Conservation (phyloP, 805 yeast species). For the Ogataea populi-albae region DNA sequence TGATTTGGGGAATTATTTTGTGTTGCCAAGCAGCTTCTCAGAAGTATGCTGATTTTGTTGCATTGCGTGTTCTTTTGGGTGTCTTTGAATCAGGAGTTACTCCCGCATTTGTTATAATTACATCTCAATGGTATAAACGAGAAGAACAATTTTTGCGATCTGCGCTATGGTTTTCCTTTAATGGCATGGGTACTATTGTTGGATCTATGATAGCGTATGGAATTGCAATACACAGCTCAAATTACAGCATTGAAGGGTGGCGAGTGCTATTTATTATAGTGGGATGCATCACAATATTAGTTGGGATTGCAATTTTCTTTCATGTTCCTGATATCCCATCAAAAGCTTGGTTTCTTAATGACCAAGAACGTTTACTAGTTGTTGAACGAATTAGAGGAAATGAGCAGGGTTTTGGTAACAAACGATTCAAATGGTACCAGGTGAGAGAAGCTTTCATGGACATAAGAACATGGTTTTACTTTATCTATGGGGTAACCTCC, state of each 20-base stretch:
- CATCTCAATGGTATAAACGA: slow-evolving; percentile 49
- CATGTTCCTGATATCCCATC: slow-evolving; percentile 54
- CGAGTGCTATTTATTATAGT: slow-evolving; percentile 49
- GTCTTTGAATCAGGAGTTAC: slow-evolving; percentile 50
- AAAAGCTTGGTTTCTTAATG: slow-evolving; percentile 38
- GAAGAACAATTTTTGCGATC: slow-evolving; percentile 43
- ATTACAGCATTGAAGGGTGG: slow-evolving; percentile 43
- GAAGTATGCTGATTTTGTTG: slow-evolving; percentile 42
- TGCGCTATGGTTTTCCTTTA: slow-evolving; percentile 39
- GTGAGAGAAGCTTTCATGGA: slow-evolving; percentile 19
- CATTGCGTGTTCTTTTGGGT: slow-evolving; percentile 47
- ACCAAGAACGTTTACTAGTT: slow-evolving; percentile 35
- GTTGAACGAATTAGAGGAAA: slow-evolving; percentile 27
- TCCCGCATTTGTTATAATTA: slow-evolving; percentile 53
- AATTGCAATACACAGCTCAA: slow-evolving; percentile 22
- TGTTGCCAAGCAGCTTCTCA: slow-evolving; percentile 42
- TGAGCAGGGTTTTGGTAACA: slow-evolving; percentile 25
- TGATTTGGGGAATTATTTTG: slow-evolving; percentile 42
- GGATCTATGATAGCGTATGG: slow-evolving; percentile 40
- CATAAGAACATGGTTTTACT: slow-evolving; percentile 44
- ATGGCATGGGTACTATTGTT: slow-evolving; percentile 42
- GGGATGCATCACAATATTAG: slow-evolving; percentile 48
- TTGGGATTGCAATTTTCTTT: slow-evolving; percentile 32
- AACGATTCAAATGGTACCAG: slow-evolving; percentile 23
- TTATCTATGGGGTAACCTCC: slow-evolving; percentile 29